Base-by-base conservation (phyloP, 1,284 basidiomycete genomes). In the Takashimella tepidaria region DNA sequence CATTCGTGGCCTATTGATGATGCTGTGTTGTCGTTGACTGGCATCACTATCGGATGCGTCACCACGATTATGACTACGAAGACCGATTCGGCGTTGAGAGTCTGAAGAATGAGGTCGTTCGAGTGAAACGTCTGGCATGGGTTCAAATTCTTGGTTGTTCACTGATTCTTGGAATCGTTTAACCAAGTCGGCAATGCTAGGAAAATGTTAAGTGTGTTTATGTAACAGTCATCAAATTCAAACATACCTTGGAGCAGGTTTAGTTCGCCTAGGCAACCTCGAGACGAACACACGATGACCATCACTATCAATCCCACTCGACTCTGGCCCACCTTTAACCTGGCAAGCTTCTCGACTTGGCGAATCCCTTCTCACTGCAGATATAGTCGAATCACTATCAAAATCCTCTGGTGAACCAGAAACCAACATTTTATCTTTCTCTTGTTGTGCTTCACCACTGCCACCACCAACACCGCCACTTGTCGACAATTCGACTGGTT, bases 321-420 rank as follows among this genome's bases (percentile, higher is more conserved):
- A 73, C 56, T 64, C 59, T 37, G 31, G 31, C 31, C 31, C 16
- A 8, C 41, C 2, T 45, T 21, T n/a, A 19, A 43, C 20, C 50
- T 23, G 24, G 53, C 49, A 45, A 20, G 42, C 49, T 13, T 37
- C 27, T 22, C 23, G 47, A 45, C 43, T 45, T 10, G 45, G 41
- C 11, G 58, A 58, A 41, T 56, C 49, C n/a, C 63, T 58, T 4
- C 65, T 64, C 8, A 79, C 75, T 1, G 86, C 89, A n/a, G 86
- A 89, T 53, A 93, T 90, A 1, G 91, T 95, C 10, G 89, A 92
- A 67, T 95, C 91, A 67, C 87, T 92, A 44, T 90, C 90, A 37
- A 74, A 71, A 3, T 80, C 78, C 58, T 84, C 85, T 3, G 52
- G 21, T 2, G 22, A 19, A 3, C 53, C 51, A 3, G 82, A 80